These are phyloP conservation scores for Zygotorulaspora sp. DNA, from an alignment of 805 yeast species.

Conservation along the genomic window DNA sequence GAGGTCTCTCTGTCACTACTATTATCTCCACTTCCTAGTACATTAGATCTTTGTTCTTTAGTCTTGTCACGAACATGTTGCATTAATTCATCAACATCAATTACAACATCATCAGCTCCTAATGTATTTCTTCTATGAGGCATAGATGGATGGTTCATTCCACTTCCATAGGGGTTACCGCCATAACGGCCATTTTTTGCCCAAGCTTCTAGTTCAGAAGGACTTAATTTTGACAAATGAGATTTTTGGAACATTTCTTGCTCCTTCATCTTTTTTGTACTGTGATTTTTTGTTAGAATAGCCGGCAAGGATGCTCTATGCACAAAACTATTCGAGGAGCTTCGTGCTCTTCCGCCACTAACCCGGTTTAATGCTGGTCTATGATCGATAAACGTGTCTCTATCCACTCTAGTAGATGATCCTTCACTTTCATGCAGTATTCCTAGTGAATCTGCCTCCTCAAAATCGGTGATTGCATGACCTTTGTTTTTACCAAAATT, in stretches of 20 bases:
- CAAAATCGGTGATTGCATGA: conserved; percentile 26
- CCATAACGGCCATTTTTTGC: conserved; percentile 10
- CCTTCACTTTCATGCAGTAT: conserved; percentile 30
- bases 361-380: conserved; percentile 20
- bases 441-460: conserved; percentile 34
- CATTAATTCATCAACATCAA: conserved; percentile 35
- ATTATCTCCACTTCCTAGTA: conserved; percentile 2
- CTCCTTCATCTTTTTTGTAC: conserved; percentile 4
- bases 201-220: conserved; percentile 18
- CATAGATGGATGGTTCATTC: conserved; percentile 6
- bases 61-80: conserved; percentile 26
- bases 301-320: conserved; percentile 14
- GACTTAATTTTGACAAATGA: conserved; percentile 9
- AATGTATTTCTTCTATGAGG: conserved; percentile 16
- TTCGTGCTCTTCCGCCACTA: conserved; percentile 11
- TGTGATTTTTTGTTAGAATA: conserved; percentile 7
- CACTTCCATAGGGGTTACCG: conserved; percentile 9
- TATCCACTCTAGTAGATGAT: conserved; percentile 12
- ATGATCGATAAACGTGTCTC: conserved; percentile 26
- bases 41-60: conserved; percentile 3
- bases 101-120: conserved; percentile 29
- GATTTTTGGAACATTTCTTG: conserved; percentile 8
- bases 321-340: conserved; percentile 6
- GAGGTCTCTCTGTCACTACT: conserved; percentile 8
- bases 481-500: conserved; percentile 4